phyloP scores from a whole-genome alignment of 106 monocot genomes.

The Xerophyta viscosa region DNA sequence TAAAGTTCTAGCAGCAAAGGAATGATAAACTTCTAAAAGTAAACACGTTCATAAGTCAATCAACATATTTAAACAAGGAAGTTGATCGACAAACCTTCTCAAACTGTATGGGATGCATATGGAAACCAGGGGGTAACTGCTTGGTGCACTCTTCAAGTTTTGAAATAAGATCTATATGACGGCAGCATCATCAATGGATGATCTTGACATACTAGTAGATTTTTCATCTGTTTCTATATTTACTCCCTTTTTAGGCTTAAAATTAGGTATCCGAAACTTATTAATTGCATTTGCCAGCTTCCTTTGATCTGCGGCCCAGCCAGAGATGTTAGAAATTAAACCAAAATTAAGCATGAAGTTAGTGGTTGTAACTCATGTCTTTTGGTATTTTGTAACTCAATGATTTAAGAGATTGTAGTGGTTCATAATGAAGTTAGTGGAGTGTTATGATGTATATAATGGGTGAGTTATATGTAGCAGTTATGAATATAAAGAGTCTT shows the following conservation, averaged over 20 bases:
- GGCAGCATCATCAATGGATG: conserved; percentile 70
- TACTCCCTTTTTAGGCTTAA: conserved; percentile 71
- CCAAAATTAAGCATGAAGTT: too few species aligned
- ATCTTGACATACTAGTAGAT: conserved; percentile 45
- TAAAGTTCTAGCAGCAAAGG: too few species aligned
- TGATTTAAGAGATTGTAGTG: too few species aligned
- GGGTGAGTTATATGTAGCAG: too few species aligned
- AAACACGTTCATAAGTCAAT: background rate
- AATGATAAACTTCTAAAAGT: too few species aligned
- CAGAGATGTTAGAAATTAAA: too few species aligned
- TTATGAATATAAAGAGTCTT: too few species aligned
- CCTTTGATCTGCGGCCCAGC: conserved; percentile 44
- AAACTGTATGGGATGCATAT: conserved; percentile 76
- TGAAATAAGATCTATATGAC: conserved; percentile 55
- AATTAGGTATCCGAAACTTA: conserved; percentile 56
- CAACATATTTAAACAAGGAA: background rate
- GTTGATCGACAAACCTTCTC: conserved; percentile 58
- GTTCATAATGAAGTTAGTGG: too few species aligned
- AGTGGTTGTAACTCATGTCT: too few species aligned
- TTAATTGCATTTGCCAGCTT: conserved; percentile 54
- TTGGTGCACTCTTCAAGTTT: conserved; percentile 54
- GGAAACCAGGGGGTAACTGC: conserved; percentile 54
- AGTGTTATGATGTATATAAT: too few species aligned
- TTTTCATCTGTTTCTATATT: conserved; percentile 83
- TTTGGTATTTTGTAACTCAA: too few species aligned